Evolutionary conservation across 805 yeast genomes (phyloP), one percentile per base, ranked within the genome.

Genomic region (Limtongozyma cylindracea): DNA sequence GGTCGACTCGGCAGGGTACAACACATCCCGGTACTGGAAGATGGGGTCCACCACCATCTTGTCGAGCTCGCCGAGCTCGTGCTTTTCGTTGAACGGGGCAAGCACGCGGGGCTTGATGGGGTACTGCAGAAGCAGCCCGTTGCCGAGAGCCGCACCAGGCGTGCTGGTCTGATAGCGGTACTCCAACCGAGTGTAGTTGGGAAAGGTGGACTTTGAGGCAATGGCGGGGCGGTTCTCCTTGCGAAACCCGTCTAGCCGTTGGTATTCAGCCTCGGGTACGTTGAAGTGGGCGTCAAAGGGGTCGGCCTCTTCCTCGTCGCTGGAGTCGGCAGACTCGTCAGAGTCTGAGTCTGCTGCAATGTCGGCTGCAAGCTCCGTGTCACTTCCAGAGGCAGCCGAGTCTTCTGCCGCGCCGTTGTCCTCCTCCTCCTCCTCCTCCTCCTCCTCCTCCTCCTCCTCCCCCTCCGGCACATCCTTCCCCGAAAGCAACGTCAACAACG

Each of bases 241-340:
- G 7, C 28, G 29, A 2, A 28, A 31, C n/a, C 29, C 26, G 4
- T 29, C 8, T 1, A 33, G 31, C n/a, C 29, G 27, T 19, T 37
- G 36, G 20, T 45, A 39, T 10, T 28, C 33, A 5, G 43, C 43
- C 16, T 45, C 32, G 29, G 31, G 38, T 8, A 42, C 39, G 2
- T 55, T 70, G 41, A 72, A 82, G 39, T 82, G 96, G 8, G 45
- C 35, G 28, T 73, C 74, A 32, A 74, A 80, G 0, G 91, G 76
- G 43, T 84, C 94, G 6, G 43, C 38, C 8, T 31, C 23, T 21
- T 46, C 50, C 4, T 42, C 51, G 10, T 46, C 54, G 21, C 43
- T 41, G 12, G 46, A 55, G 8, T 45, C 53, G 5, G 36, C 54
- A 14, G 13, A 17, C 6, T 29, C 35, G 1, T 27, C 38, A 3